Conservation (phyloP, 1,284 basidiomycete genomes). For the Sanghuangporus baumii region DNA sequence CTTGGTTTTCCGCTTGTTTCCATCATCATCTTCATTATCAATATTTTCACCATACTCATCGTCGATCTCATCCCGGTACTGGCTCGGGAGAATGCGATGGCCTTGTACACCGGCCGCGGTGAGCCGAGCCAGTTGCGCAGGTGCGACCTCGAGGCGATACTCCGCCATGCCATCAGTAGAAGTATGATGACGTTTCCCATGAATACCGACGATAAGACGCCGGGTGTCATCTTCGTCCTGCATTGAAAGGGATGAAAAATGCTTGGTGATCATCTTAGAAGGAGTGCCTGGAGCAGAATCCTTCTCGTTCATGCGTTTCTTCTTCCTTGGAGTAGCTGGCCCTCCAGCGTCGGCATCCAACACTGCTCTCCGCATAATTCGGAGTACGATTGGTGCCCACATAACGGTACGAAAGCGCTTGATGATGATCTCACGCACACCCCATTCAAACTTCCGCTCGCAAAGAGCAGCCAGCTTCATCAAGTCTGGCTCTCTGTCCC, state of each 20-base stretch:
- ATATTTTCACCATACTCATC: slow-evolving; percentile 24
- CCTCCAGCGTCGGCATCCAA: slow-evolving; percentile 36
- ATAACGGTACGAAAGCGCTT: slow-evolving; percentile 74
- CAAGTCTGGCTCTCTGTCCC: slow-evolving; percentile 65
- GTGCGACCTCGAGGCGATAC: slow-evolving; percentile 68
- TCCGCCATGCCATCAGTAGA: slow-evolving; percentile 67
- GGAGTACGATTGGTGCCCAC: slow-evolving; percentile 62
- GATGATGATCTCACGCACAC: slow-evolving; percentile 69
- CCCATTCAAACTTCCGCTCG: slow-evolving; percentile 89
- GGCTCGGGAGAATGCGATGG: slow-evolving; percentile 39
- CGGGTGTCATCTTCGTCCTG: slow-evolving; percentile 25
- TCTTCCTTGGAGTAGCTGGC: slow-evolving; percentile 40
- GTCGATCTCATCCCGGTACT: slow-evolving; percentile 20
- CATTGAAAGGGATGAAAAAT: slow-evolving; percentile 44
- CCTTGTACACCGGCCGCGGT: slow-evolving; percentile 62
- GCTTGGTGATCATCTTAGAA: slow-evolving; percentile 48
- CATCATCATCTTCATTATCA: slow-evolving; percentile 27
- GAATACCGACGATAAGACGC: slow-evolving; percentile 40
- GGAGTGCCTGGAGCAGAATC: slow-evolving; percentile 39
- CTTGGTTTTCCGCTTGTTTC: slow-evolving; percentile 26
- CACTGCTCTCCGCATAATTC: slow-evolving; percentile 56
- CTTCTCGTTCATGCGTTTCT: slow-evolving; percentile 20
- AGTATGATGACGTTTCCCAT: slow-evolving; percentile 44
- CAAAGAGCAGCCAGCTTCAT: slow-evolving; percentile 70
- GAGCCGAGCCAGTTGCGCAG: slow-evolving; percentile 54